Percentiles rank a stretch among this genome's conserved stretches.
These are phyloP conservation scores for Tuber brumale DNA, from an alignment of 495 filamentous ascomycete species.

Conservation along the genomic window DNA sequence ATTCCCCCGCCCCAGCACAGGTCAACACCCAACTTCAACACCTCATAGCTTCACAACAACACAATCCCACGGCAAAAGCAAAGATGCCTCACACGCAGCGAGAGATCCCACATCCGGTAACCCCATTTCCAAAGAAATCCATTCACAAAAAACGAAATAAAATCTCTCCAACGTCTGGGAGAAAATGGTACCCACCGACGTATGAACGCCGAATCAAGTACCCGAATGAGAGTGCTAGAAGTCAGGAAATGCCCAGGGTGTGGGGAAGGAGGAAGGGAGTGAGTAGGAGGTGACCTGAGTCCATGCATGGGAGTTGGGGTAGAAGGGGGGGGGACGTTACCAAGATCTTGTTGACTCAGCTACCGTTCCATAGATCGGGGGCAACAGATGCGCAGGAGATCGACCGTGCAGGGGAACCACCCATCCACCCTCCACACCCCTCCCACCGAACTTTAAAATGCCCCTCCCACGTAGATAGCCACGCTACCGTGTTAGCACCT, in stretches of 20 bases:
- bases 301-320: neutral
- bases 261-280: neutral
- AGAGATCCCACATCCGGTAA: neutral
- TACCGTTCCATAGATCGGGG: neutral
- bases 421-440: neutral
- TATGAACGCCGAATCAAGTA: neutral
- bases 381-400: neutral
- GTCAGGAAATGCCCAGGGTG: neutral
- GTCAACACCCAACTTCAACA: neutral
- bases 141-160: neutral
- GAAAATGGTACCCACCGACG: neutral
- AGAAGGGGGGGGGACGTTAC: neutral
- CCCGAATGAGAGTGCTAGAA: neutral
- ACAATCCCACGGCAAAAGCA: neutral
- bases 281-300: neutral
- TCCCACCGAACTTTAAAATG: neutral
- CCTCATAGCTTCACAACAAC: neutral
- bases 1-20: neutral
- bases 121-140: neutral
- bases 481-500: neutral
- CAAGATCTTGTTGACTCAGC: slow-evolving; percentile 1
- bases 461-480: neutral
- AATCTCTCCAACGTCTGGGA: neutral
- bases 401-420: slow-evolving; percentile 1
- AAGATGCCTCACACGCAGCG: neutral